Conservation (phyloP, 1,284 basidiomycete genomes). For the Papiliotrema fonsecae region DNA sequence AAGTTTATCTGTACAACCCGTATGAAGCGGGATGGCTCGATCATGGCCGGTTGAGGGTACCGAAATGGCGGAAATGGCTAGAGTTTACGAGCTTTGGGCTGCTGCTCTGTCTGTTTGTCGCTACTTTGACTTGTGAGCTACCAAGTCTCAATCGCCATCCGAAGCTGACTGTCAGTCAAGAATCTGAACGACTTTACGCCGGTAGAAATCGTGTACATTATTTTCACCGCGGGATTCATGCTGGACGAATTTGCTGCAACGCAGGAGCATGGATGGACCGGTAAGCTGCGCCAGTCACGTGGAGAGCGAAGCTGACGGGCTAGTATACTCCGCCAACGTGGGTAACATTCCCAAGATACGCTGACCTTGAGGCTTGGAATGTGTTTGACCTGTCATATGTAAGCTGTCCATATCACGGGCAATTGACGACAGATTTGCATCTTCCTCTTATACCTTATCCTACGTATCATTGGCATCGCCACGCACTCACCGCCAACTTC, state of each 20-base stretch:
- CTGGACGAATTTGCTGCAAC: constrained; percentile 55
- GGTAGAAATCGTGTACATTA: constrained; percentile 65
- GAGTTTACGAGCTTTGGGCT: constrained; percentile 69
- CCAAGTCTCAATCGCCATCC: neutral
- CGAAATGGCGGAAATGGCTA: constrained; percentile 69
- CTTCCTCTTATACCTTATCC: constrained; percentile 62
- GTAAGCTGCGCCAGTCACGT: constrained; percentile 52
- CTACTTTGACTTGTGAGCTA: constrained; percentile 52
- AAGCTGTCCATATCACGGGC: constrained; percentile 2
- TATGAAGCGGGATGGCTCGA: constrained; percentile 71
- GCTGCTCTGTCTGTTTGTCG: constrained; percentile 64
- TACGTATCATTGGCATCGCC: constrained; percentile 63
- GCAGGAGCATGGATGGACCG: constrained; percentile 74
- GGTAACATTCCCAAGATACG: constrained; percentile 11
- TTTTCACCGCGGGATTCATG: constrained; percentile 69
- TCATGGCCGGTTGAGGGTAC: constrained; percentile 70
- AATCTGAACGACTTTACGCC: constrained; percentile 53
- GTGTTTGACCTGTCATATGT: constrained; percentile 73
- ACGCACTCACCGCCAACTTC: constrained; percentile 57
- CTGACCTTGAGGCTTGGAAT: constrained; percentile 64
- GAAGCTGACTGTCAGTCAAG: constrained; percentile 51
- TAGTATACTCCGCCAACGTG: constrained; percentile 79
- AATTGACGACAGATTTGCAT: constrained; percentile 52
- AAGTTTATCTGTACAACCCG: constrained; percentile 63
- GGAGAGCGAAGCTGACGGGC: constrained; percentile 3